Base-by-base conservation (phyloP, 768 basidiomycete genomes). In the Boletus subparvulus region DNA sequence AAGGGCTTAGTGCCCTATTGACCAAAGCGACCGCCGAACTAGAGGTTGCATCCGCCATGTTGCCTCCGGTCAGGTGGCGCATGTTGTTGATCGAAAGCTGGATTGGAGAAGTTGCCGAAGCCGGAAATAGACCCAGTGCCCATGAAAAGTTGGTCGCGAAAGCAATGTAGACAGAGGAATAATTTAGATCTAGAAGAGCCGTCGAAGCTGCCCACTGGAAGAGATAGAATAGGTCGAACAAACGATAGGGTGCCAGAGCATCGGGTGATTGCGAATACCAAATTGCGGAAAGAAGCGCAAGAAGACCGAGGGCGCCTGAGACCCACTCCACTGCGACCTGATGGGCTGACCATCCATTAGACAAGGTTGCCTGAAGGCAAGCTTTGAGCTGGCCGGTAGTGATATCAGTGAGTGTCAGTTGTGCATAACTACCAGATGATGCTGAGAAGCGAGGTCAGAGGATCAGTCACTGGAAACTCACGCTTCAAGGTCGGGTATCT, bases 401-500 rank as follows among this genome's bases (percentile, higher is more conserved):
- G 33, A 84, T 80, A 59, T 91, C 84, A 3, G 77, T 82, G 40
- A 96, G 79, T 6, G 85, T 81, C 52, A 98, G 75, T 63, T 93
- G 89, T 0, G 86, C 94, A 65, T 83, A 94, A 39, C 65, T 71
- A 47, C 16, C 35, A 44, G 26, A 44, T 11, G 41, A 43, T 24
- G 37, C 6, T 61, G 9, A 71, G 56, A 26, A 33, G 14, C 16
- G 40, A 52, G 2, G 19, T 6, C 13, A n/a, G n/a, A 21, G 10
- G 4, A 45, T 32, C 1, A 3, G 17, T 1, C 10, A 33, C 11
- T 19, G 36, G 16, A 44, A 53, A 63, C 70, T 62, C 53, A 71
- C 17, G 90, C 94, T 69, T 98, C 94, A 6, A 98, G 79, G 72
- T 99, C 91, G 6, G 96, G 96, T 37, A 99, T 88, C 41, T 78